phyloP scores from a whole-genome alignment of 306 rosid genomes.

The Malus sylvestris region DNA sequence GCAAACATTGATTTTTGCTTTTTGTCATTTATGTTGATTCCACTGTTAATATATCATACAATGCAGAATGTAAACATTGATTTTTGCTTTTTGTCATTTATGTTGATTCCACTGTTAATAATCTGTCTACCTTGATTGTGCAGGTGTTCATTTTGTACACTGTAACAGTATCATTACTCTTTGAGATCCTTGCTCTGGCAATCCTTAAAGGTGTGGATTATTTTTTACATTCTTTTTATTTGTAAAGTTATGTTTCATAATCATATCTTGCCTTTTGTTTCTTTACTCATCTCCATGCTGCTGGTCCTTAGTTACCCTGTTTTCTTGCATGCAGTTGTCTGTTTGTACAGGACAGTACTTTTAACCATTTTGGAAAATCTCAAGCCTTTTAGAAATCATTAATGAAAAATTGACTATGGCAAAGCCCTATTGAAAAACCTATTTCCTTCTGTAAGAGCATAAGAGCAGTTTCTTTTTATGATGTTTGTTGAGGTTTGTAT shows the following conservation, averaged over 20 bases:
- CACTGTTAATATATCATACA: not conserved
- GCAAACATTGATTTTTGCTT: not conserved
- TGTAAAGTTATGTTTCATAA: slow-evolving; percentile 4
- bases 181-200: slow-evolving; percentile 62
- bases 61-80: not conserved
- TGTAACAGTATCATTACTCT: slow-evolving; percentile 45
- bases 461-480: not conserved
- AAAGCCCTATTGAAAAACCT: not conserved
- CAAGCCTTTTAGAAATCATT: not conserved
- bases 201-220: slow-evolving; percentile 61
- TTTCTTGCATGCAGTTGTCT: slow-evolving; percentile 1
- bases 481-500: not conserved
- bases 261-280: not conserved
- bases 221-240: slow-evolving; percentile 4
- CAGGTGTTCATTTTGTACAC: slow-evolving; percentile 89
- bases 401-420: not conserved
- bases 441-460: not conserved
- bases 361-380: not conserved
- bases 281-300: too few species aligned
- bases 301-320: not conserved
- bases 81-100: not conserved
- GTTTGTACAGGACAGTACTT: not conserved
- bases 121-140: slow-evolving; percentile 15
- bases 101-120: not conserved
- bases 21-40: not conserved